A percentile compares a stretch with the other conserved stretches of the same genome.
Conservation (phyloP, 495 filamentous ascomycete species). For the Trichoderma gamsii region DNA sequence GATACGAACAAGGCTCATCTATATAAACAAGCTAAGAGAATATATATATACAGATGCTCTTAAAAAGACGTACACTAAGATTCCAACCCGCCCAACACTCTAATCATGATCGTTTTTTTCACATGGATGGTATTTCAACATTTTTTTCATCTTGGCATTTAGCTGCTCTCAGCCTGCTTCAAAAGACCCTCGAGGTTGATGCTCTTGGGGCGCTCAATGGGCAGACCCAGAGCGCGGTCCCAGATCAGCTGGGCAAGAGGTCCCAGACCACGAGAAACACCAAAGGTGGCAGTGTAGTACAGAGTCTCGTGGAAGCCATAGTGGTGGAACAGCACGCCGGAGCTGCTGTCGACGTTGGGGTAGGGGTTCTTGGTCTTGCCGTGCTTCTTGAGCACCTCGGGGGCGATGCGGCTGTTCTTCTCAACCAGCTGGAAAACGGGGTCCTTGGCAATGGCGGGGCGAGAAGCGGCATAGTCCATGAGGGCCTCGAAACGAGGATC, state of each 20-base stretch:
- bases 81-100: neutral
- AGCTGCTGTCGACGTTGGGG: slow-evolving; percentile 89
- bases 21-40: neutral
- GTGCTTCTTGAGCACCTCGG: slow-evolving; percentile 81
- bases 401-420: slow-evolving; percentile 71
- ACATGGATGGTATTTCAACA: neutral
- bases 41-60: neutral
- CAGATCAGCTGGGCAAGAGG: slow-evolving; percentile 92
- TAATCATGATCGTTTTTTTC: neutral
- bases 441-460: slow-evolving; percentile 77
- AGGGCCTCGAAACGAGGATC: slow-evolving; percentile 93
- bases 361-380: slow-evolving; percentile 99
- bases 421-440: slow-evolving; percentile 91
- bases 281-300: slow-evolving; percentile 97
- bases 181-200: slow-evolving; percentile 82
- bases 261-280: slow-evolving; percentile 84
- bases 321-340: slow-evolving; percentile 92
- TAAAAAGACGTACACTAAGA: neutral
- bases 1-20: no score
- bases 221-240: slow-evolving; percentile 88
- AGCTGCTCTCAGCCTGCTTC: slow-evolving; percentile 44
- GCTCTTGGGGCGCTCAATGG: slow-evolving; percentile 98
- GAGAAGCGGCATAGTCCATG: slow-evolving; percentile 85
- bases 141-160: neutral
- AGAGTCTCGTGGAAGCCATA: slow-evolving; percentile 94